These are phyloP conservation scores for Triticum monococcum DNA, from an alignment of 176 grass and related monocot species.

Conservation along the genomic window DNA sequence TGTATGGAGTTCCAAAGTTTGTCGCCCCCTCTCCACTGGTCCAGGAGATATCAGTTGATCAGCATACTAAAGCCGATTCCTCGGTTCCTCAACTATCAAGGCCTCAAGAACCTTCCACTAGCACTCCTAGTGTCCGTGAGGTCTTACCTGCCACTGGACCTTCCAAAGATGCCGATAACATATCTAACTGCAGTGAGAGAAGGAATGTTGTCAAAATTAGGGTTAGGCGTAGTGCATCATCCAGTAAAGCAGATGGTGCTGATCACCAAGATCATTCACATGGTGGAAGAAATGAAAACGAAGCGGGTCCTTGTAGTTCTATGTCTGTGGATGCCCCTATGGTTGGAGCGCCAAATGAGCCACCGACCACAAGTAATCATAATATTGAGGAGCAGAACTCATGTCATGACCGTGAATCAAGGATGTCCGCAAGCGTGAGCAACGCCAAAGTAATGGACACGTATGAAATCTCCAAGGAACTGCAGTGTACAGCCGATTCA, in stretches of 20 bases:
- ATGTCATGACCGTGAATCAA: conserved; percentile 67
- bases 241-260: conserved; percentile 76
- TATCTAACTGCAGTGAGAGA: conserved; percentile 89
- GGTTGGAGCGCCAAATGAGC: conserved; percentile 49
- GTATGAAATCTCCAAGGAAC: conserved; percentile 66
- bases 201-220: conserved; percentile 91
- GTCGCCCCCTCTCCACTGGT: conserved; percentile 26
- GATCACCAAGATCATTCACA: conserved; percentile 51
- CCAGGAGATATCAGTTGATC: conserved; percentile 55
- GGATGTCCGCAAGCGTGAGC: conserved; percentile 81
- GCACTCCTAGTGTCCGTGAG: conserved; percentile 60
- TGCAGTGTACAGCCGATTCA: conserved; percentile 91
- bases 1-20: conserved; percentile 75
- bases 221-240: conserved; percentile 69
- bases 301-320: conserved; percentile 81
- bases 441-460: conserved; percentile 64
- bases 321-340: conserved; percentile 92
- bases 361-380: conserved; percentile 59
- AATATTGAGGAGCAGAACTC: conserved; percentile 69
- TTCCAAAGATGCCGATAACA: conserved; percentile 70
- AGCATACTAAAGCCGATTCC: conserved; percentile 51
- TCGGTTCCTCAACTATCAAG: conserved; percentile 50
- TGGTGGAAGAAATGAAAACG: conserved; percentile 71
- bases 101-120: conserved; percentile 67
- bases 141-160: conserved; percentile 56